Percentiles rank a stretch among this genome's conserved stretches.
phyloP scores from a whole-genome alignment of 768 basidiomycete species.

The Omphalotus guepiniiformis region DNA sequence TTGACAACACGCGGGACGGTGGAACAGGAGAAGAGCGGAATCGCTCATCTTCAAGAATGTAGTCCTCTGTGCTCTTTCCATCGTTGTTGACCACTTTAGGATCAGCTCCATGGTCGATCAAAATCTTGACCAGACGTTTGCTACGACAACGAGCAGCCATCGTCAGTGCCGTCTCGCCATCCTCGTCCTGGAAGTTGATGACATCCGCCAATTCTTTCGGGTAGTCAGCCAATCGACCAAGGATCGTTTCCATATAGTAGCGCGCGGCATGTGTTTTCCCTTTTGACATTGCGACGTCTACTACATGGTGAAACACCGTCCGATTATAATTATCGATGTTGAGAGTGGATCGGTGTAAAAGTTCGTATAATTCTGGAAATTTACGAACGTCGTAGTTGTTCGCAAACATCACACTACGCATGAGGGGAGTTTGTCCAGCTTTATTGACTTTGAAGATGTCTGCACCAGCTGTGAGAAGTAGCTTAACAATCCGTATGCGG shows the following conservation, averaged over 20 bases:
- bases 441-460: constrained; percentile 97
- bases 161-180: constrained; percentile 96
- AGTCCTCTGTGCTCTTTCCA: constrained; percentile 96
- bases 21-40: constrained; percentile 90
- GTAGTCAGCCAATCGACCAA: constrained; percentile 83
- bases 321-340: constrained; percentile 98
- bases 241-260: constrained; percentile 98
- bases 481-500: constrained; percentile 90
- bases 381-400: constrained; percentile 99
- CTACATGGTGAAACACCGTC: constrained; percentile 96
- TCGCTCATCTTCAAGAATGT: constrained; percentile 96
- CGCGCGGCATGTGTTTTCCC: constrained; percentile 96
- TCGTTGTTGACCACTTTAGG: constrained; percentile 93
- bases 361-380: constrained; percentile 95
- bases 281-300: constrained; percentile 96
- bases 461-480: constrained; percentile 89
- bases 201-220: constrained; percentile 96
- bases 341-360: constrained; percentile 95
- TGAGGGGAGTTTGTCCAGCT: constrained; percentile 93
- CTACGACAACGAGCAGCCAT: constrained; percentile 94
- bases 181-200: constrained; percentile 98
- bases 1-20: constrained; percentile 56
- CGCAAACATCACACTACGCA: constrained; percentile 99
- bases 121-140: constrained; percentile 90
- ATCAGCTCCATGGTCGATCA: constrained; percentile 95